A percentile compares a stretch with the other conserved stretches of the same genome.
These are phyloP conservation scores for Melastoma candidum DNA, from an alignment of 441 rosid genomes.

Conservation along the genomic window DNA sequence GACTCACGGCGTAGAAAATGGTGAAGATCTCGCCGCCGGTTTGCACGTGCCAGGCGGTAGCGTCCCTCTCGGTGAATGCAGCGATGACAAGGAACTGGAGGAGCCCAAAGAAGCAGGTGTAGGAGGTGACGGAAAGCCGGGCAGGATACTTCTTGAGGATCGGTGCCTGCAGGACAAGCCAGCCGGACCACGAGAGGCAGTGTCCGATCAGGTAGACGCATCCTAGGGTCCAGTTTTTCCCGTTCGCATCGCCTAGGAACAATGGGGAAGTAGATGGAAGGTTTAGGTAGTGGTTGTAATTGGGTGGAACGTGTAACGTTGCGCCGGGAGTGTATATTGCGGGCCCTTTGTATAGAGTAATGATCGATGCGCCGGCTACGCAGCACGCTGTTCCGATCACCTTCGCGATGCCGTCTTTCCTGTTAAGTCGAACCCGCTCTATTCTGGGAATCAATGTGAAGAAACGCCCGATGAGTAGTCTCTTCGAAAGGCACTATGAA, in stretches of 20 bases:
- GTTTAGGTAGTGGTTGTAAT: neutral
- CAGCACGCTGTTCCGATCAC: slow-evolving; percentile 58
- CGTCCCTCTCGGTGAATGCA: slow-evolving; percentile 50
- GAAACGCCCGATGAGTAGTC: neutral
- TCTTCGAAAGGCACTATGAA: neutral
- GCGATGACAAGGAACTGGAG: slow-evolving; percentile 59
- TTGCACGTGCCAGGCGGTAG: slow-evolving; percentile 48
- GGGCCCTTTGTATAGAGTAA: slow-evolving; percentile 71
- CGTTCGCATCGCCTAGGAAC: slow-evolving; percentile 12
- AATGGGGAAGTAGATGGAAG: neutral
- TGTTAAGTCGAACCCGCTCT: slow-evolving; percentile 42
- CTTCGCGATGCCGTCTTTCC: slow-evolving; percentile 68
- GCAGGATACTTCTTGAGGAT: slow-evolving; percentile 66
- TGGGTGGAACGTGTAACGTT: slow-evolving; percentile 2
- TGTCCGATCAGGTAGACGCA: slow-evolving; percentile 62
- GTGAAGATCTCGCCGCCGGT: slow-evolving; percentile 70
- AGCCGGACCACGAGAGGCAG: slow-evolving; percentile 81
- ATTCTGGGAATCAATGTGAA: slow-evolving; percentile 21
- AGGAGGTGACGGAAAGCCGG: slow-evolving; percentile 58
- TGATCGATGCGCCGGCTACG: slow-evolving; percentile 64
- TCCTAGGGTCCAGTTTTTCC: slow-evolving; percentile 61
- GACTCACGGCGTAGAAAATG: slow-evolving; percentile 52
- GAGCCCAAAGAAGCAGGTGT: slow-evolving; percentile 61
- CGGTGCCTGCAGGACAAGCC: slow-evolving; percentile 81
- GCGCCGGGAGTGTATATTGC: slow-evolving; percentile 29